These are phyloP conservation scores for Cladosporium sp. DNA, from an alignment of 2,329 filamentous ascomycete genomes.

Conservation along the genomic window DNA sequence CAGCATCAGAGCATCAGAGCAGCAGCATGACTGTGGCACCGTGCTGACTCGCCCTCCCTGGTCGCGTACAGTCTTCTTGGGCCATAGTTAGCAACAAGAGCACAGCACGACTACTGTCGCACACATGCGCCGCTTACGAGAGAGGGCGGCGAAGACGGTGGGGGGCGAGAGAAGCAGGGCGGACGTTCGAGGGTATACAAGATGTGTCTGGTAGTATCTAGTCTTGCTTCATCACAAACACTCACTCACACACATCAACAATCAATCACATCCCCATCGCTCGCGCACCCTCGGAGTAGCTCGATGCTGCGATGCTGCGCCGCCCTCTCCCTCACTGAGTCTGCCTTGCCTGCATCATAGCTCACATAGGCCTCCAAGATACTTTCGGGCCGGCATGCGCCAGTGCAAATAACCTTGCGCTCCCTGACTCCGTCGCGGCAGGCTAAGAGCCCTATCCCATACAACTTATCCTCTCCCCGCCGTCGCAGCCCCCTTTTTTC, in stretches of 20 bases:
- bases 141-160: background rate
- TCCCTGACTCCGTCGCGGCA: background rate
- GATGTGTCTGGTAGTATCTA: background rate
- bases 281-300: background rate
- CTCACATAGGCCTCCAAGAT: background rate
- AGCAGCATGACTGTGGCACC: background rate
- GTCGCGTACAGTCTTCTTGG: background rate
- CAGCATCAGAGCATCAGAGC: background rate
- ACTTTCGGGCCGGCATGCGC: constrained; percentile 15
- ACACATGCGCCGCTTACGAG: constrained; percentile 11
- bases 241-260: background rate
- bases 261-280: background rate
- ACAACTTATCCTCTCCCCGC: background rate
- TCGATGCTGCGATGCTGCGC: constrained; percentile 2
- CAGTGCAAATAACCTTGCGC: background rate
- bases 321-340: background rate
- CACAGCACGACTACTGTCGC: background rate
- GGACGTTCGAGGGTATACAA: background rate
- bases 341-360: constrained; percentile 2
- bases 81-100: background rate
- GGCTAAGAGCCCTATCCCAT: constrained; percentile 2
- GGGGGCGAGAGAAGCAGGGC: background rate
- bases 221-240: background rate
- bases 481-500: background rate
- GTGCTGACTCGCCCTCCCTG: constrained; percentile 1